Percentiles rank a stretch among this genome's conserved stretches.
Evolutionary conservation across 495 filamentous ascomycete genomes (phyloP).

Genomic region (Lichina pygmaea): DNA sequence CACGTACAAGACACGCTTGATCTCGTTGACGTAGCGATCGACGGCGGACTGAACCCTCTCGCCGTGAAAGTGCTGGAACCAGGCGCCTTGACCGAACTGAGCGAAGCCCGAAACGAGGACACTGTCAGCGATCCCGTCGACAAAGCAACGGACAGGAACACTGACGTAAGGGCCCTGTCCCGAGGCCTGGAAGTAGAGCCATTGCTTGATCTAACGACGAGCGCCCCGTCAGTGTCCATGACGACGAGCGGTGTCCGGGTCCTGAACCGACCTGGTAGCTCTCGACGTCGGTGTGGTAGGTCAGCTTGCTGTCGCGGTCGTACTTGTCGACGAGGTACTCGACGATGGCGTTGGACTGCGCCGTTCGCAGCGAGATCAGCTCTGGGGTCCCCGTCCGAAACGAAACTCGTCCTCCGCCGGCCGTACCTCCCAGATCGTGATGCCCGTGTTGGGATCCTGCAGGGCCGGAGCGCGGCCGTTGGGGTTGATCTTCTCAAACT

Average conservation of each 20-base stretch:
- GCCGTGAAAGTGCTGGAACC: slow-evolving; percentile 26
- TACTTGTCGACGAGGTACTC: slow-evolving; percentile 48
- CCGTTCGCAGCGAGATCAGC: not conserved
- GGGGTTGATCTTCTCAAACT: slow-evolving; percentile 32
- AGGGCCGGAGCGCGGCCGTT: slow-evolving; percentile 41
- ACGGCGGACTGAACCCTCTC: slow-evolving; percentile 30
- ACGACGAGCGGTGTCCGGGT: no score
- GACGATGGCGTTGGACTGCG: slow-evolving; percentile 24
- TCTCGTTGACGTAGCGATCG: slow-evolving; percentile 32
- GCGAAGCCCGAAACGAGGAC: not conserved
- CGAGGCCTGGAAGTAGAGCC: slow-evolving; percentile 35
- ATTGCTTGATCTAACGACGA: slow-evolving; percentile 27
- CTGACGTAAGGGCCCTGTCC: slow-evolving; percentile 9
- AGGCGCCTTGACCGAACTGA: slow-evolving; percentile 14
- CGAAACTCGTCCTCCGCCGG: not conserved
- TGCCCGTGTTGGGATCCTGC: slow-evolving; percentile 37
- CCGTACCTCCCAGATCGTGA: slow-evolving; percentile 24
- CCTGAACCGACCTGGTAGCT: slow-evolving; percentile 6
- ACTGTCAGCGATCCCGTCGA: not conserved
- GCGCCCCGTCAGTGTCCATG: no score
- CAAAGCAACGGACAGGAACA: not conserved
- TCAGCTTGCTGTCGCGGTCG: slow-evolving; percentile 31
- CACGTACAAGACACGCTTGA: slow-evolving; percentile 29
- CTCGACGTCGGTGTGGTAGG: slow-evolving; percentile 15
- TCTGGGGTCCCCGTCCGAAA: no score